These are phyloP conservation scores for Cordyceps javanica DNA, from an alignment of 2,329 filamentous ascomycete species.

Conservation along the genomic window DNA sequence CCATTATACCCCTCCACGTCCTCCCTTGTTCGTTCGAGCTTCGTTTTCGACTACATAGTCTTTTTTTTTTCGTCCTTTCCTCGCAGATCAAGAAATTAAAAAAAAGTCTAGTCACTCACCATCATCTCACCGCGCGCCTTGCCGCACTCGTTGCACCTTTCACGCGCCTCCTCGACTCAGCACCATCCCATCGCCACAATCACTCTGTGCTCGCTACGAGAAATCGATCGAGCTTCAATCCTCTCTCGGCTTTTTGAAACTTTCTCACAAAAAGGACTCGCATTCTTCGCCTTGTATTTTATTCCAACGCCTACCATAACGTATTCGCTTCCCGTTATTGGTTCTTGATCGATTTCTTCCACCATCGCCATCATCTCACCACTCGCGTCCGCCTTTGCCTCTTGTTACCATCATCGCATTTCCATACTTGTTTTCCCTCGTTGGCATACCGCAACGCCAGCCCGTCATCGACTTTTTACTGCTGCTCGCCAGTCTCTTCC, in stretches of 20 bases:
- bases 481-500: not conserved
- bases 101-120: constrained; percentile 18
- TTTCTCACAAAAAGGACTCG: not conserved
- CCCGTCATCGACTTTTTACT: not conserved
- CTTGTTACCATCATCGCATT: not conserved
- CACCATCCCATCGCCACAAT: not conserved
- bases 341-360: not conserved
- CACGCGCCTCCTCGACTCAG: not conserved
- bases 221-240: not conserved
- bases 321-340: not conserved
- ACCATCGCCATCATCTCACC: not conserved
- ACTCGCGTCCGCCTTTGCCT: not conserved
- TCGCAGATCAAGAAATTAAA: constrained; percentile 16
- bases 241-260: not conserved
- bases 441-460: not conserved
- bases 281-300: constrained; percentile 16
- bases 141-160: not conserved
- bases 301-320: not conserved
- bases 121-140: constrained; percentile 3
- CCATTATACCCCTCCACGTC: constrained; percentile 23
- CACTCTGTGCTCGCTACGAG: not conserved
- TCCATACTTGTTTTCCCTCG: not conserved
- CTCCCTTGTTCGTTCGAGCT: constrained; percentile 18
- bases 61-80: constrained; percentile 24
- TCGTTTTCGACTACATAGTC: constrained; percentile 17